Conservation (phyloP, 139 green algal genomes). For the Coelastrella sp. region DNA sequence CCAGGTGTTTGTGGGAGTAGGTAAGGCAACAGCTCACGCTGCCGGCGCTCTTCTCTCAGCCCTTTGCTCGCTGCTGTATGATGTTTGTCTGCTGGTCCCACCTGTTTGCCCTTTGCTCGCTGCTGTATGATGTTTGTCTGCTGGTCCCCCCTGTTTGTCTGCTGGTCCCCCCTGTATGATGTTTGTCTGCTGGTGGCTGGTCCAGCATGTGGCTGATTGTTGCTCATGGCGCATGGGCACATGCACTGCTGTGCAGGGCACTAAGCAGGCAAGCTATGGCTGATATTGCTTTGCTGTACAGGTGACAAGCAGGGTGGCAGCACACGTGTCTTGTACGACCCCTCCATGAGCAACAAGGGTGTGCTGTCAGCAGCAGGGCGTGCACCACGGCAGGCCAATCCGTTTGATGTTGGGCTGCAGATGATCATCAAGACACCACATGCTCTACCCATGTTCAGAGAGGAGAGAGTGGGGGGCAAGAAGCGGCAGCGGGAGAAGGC, state of each 20-base stretch:
- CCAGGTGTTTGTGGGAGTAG: conserved; percentile 92
- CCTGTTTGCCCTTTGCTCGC: conserved; percentile 61
- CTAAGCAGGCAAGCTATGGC: too few species aligned
- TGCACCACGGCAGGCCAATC: conserved; percentile 61
- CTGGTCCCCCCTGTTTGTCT: too few species aligned
- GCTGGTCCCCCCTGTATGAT: too few species aligned
- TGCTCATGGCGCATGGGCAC: not conserved
- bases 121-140: conserved; percentile 75
- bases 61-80: conserved; percentile 68
- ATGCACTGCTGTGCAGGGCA: not conserved
- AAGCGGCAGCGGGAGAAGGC: conserved; percentile 53
- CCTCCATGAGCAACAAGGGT: conserved; percentile 76
- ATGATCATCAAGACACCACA: conserved; percentile 88
- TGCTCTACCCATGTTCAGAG: conserved; percentile 88
- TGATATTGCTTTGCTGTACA: not conserved
- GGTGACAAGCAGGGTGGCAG: conserved; percentile 53
- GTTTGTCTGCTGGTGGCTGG: conserved; percentile 67
- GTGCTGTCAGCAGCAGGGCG: conserved; percentile 78
- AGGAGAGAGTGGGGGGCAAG: conserved; percentile 45
- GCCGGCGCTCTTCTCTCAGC: not conserved
- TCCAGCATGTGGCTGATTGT: too few species aligned
- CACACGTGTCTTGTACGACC: conserved; percentile 88
- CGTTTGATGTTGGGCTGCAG: conserved; percentile 77
- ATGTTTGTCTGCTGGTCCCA: conserved; percentile 73
- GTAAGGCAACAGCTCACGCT: conserved; percentile 37